Evolutionary conservation across 345 rosid species (phyloP).

Genomic region (Gossypium bickii): DNA sequence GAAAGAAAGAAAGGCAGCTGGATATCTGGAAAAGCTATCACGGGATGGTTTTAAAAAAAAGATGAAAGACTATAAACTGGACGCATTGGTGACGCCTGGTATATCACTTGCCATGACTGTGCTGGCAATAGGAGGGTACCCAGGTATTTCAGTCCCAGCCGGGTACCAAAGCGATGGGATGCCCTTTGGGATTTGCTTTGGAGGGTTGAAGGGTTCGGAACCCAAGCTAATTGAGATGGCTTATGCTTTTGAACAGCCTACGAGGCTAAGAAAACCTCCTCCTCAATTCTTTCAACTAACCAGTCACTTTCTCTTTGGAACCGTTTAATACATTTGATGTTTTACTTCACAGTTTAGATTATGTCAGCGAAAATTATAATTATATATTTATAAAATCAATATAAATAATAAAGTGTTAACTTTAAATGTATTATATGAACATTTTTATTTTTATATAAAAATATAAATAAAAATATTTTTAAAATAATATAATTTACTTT

Average conservation of each 20-base stretch:
- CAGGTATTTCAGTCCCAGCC: slow-evolving; percentile 38
- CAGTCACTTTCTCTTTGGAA: not conserved
- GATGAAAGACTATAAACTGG: slow-evolving; percentile 26
- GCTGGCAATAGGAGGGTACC: slow-evolving; percentile 43
- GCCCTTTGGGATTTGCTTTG: slow-evolving; percentile 40
- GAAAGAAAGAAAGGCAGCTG: slow-evolving; percentile 19
- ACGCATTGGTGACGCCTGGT: slow-evolving; percentile 29
- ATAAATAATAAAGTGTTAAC: too few relatives aligned
- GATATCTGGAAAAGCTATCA: slow-evolving; percentile 14
- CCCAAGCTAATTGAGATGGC: slow-evolving; percentile 45
- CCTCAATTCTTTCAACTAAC: not conserved
- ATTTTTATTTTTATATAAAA: too few relatives aligned
- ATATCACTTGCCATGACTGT: slow-evolving; percentile 10
- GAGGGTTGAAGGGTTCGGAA: slow-evolving; percentile 38
- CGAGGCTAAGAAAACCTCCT: slow-evolving; percentile 26
- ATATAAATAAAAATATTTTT: too few relatives aligned
- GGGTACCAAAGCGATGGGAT: slow-evolving; percentile 29
- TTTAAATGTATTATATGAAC: too few relatives aligned
- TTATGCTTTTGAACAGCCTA: slow-evolving; percentile 35
- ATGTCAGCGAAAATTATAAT: too few relatives aligned
- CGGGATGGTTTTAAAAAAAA: slow-evolving; percentile 31
- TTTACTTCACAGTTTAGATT: too few relatives aligned
- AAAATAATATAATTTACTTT: too few relatives aligned
- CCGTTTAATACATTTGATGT: not conserved
- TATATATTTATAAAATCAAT: too few relatives aligned